phyloP scores from a whole-genome alignment of 164 flowering plant species.

The Akebia trifoliata region DNA sequence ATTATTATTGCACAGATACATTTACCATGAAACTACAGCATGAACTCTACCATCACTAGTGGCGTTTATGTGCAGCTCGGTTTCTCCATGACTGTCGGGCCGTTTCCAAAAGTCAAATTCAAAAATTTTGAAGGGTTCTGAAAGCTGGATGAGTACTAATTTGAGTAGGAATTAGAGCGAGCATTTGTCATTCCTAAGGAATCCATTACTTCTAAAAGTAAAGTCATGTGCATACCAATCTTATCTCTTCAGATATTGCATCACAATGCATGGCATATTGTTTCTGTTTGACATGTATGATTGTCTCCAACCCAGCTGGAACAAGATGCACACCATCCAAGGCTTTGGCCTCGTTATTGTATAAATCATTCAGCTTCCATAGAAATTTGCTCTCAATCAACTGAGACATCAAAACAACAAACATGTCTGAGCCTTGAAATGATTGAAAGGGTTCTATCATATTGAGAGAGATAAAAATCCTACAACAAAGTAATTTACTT shows the following conservation, averaged over 20 bases:
- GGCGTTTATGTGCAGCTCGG: slow-evolving; percentile 49
- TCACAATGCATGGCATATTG: slow-evolving; percentile 88
- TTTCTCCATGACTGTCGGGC: slow-evolving; percentile 75
- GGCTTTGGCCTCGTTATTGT: slow-evolving; percentile 44
- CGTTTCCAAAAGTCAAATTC: slow-evolving; percentile 95
- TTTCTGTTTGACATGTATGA: slow-evolving; percentile 46
- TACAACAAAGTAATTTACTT: too few species aligned
- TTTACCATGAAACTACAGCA: slow-evolving; percentile 87
- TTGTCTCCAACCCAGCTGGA: slow-evolving; percentile 50
- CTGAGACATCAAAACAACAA: slow-evolving; percentile 29
- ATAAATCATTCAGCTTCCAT: slow-evolving; percentile 72
- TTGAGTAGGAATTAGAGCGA: slow-evolving; percentile 31
- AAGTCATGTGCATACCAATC: slow-evolving; percentile 44
- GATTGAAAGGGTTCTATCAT: background rate
- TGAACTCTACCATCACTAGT: slow-evolving; percentile 58
- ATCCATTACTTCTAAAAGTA: slow-evolving; percentile 9
- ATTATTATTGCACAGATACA: slow-evolving; percentile 8
- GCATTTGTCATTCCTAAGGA: slow-evolving; percentile 4
- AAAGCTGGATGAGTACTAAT: slow-evolving; percentile 57
- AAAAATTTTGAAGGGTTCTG: slow-evolving; percentile 95
- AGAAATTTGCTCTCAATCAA: slow-evolving; percentile 71
- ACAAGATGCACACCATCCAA: slow-evolving; percentile 57
- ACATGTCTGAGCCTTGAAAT: slow-evolving; percentile 6
- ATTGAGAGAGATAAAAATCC: background rate
- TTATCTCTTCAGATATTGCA: slow-evolving; percentile 57